Base-by-base conservation (phyloP, 139 green algal species). In the Edaphochlamys debaryana region DNA sequence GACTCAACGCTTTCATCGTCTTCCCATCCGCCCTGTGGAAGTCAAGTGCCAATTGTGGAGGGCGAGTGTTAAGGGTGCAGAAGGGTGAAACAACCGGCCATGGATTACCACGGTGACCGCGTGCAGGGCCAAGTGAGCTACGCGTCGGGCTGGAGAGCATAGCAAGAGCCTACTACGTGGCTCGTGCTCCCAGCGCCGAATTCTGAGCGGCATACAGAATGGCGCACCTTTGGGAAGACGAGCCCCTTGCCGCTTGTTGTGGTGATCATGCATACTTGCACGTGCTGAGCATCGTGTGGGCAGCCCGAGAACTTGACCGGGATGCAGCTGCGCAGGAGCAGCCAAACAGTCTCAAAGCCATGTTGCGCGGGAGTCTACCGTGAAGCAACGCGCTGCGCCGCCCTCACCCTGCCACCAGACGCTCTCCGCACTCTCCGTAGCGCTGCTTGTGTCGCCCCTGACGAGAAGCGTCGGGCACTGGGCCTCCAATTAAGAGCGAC, bases 141-240 rank as follows among this genome's bases (percentile, higher is more conserved):
- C n/a, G n/a, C n/a, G n/a, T n/a, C n/a, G n/a, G n/a, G n/a, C n/a
- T n/a, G n/a, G n/a, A n/a, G n/a, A n/a, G n/a, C n/a, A n/a, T n/a
- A n/a, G n/a, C n/a, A n/a, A n/a, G n/a, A n/a, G n/a, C n/a, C n/a
- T n/a, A n/a, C n/a, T n/a, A n/a, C n/a, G n/a, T n/a, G n/a, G n/a
- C n/a, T n/a, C n/a, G n/a, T n/a, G n/a, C n/a, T n/a, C n/a, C n/a
- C n/a, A n/a, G n/a, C n/a, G n/a, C n/a, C n/a, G n/a, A n/a, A n/a
- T n/a, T n/a, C n/a, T n/a, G n/a, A n/a, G n/a, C n/a, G n/a, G n/a
- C n/a, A n/a, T n/a, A n/a, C n/a, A n/a, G n/a, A n/a, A n/a, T n/a
- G n/a, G n/a, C n/a, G n/a, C 38, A 96, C 94, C 92, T 98, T 98
- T 20, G 95, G 95, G 68, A 98, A 95, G 1, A 97, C 90, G 22